Conservation (phyloP, 495 filamentous ascomycete species). For the Neurospora tetraspora region DNA sequence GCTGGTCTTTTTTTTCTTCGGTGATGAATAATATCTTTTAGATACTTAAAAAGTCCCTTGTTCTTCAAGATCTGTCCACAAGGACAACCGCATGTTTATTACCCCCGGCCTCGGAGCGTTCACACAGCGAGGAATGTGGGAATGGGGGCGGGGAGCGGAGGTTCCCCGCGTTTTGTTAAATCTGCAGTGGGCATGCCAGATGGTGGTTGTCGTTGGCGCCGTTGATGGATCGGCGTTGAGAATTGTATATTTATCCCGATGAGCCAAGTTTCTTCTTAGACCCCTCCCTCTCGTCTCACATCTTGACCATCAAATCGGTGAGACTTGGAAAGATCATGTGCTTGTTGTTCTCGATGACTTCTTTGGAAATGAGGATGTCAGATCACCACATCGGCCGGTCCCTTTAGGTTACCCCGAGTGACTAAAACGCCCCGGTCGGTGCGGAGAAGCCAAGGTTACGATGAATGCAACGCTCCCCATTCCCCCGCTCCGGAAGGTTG, state of each 20-base stretch:
- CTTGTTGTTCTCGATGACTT: not conserved
- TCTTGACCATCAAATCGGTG: not conserved
- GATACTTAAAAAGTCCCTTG: not conserved
- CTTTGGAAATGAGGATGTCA: not conserved
- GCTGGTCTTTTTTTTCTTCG: too few species aligned
- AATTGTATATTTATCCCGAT: not conserved
- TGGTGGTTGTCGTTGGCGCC: not conserved
- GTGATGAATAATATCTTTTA: too few species aligned
- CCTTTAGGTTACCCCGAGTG: not conserved
- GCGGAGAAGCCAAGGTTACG: not conserved
- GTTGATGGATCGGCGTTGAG: not conserved
- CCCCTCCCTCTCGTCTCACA: not conserved
- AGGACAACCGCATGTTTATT: not conserved
- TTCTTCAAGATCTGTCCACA: not conserved
- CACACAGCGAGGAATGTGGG: not conserved
- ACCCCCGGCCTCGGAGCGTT: not conserved
- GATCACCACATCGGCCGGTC: not conserved
- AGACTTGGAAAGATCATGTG: not conserved
- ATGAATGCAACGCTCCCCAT: not conserved
- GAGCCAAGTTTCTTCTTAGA: not conserved
- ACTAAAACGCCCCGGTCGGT: not conserved
- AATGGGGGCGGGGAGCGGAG: not conserved
- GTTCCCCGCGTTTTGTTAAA: not conserved
- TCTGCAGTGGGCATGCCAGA: not conserved
- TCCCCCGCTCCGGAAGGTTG: not conserved